Conservation (phyloP, 306 rosid species). For the Neltuma alba region DNA sequence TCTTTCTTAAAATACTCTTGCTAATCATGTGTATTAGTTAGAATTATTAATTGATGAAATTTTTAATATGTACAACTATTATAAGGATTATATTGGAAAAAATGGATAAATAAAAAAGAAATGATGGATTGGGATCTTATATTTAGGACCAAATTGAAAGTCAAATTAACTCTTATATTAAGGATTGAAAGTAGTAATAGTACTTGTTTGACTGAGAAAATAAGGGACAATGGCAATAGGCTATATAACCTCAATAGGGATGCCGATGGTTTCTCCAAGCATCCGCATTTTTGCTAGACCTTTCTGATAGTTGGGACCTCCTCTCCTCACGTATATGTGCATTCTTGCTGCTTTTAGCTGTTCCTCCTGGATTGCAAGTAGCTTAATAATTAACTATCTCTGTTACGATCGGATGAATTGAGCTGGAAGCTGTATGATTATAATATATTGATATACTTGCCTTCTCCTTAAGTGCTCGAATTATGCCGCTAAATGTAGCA, state of each 20-base stretch:
- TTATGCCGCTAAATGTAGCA: slow-evolving; percentile 91
- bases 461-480: slow-evolving; percentile 93
- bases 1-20: no score
- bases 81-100: no score
- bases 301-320: slow-evolving; percentile 99
- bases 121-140: no score
- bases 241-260: slow-evolving; percentile 83
- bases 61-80: no score
- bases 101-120: no score
- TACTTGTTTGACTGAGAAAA: background rate
- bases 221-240: background rate
- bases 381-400: slow-evolving; percentile 31
- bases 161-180: no score
- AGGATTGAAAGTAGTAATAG: no score
- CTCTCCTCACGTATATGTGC: slow-evolving; percentile 92
- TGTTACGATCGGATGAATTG: slow-evolving; percentile 6
- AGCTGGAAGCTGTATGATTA: background rate
- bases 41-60: no score
- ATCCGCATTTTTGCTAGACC: slow-evolving; percentile 88
- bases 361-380: slow-evolving; percentile 61
- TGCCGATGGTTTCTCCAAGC: slow-evolving; percentile 85
- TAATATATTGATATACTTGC: slow-evolving; percentile 37
- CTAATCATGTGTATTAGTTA: no score
- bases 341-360: slow-evolving; percentile 86
- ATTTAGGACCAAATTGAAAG: no score